These are phyloP conservation scores for Amesomyces nigricolor DNA, from an alignment of 2,329 filamentous ascomycete genomes.

Conservation along the genomic window DNA sequence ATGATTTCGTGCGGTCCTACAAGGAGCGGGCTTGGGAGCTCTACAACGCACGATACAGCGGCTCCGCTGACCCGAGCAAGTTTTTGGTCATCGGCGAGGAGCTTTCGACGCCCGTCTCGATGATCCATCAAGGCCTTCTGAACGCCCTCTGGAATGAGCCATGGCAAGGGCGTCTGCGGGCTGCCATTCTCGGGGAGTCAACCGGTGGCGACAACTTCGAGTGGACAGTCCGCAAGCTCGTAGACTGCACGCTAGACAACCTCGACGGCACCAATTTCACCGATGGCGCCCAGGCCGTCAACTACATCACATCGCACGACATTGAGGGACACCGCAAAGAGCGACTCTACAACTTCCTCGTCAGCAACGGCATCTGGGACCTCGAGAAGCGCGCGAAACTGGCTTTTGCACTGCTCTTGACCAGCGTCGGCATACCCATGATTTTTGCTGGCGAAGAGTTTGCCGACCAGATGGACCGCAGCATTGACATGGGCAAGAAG, in stretches of 20 bases:
- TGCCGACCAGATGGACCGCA: slow-evolving; percentile 26
- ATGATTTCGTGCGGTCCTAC: slow-evolving; percentile 26
- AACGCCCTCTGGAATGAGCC: slow-evolving; percentile 27
- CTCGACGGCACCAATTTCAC: slow-evolving; percentile 13
- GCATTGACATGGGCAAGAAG: slow-evolving; percentile 23
- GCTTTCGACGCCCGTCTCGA: slow-evolving; percentile 24
- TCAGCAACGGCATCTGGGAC: slow-evolving; percentile 20
- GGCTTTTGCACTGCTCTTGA: slow-evolving; percentile 26
- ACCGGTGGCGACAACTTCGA: slow-evolving; percentile 22
- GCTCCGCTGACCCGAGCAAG: slow-evolving; percentile 15
- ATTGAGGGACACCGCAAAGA: slow-evolving; percentile 27
- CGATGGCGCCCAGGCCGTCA: slow-evolving; percentile 26
- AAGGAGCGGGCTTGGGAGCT: slow-evolving; percentile 24
- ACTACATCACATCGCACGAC: slow-evolving; percentile 28
- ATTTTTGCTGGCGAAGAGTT: slow-evolving; percentile 30
- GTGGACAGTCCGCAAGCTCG: slow-evolving; percentile 24
- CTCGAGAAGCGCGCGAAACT: slow-evolving; percentile 21
- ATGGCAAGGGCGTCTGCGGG: slow-evolving; percentile 23
- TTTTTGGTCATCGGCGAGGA: slow-evolving; percentile 27
- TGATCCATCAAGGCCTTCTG: slow-evolving; percentile 20
- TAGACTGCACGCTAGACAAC: slow-evolving; percentile 21
- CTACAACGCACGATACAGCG: slow-evolving; percentile 11
- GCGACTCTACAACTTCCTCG: slow-evolving; percentile 25
- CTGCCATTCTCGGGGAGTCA: slow-evolving; percentile 20
- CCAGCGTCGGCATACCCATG: slow-evolving; percentile 27